Base-by-base conservation (phyloP, 768 basidiomycete genomes). In the Naganishia antarctica region DNA sequence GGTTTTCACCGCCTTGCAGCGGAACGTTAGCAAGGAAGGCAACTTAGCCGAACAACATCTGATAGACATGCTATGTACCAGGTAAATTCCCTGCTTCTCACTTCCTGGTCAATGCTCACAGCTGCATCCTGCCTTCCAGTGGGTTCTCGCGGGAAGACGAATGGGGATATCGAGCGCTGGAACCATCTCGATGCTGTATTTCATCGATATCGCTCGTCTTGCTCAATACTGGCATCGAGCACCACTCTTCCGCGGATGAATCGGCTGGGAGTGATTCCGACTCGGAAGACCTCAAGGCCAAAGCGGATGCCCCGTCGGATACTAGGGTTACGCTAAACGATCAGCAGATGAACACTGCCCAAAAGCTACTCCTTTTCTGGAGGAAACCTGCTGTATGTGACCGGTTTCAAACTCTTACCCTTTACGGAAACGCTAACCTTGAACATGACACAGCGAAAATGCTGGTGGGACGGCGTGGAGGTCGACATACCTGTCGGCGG, bases 11-110 rank as follows among this genome's bases (percentile, higher is more conserved):
- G 96, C 96, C 43, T 81, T 99, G 62, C 94, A 99, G 81, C 83
- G 96, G 71, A 99, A 99, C 78, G 94, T 98, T 68, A 94, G 94
- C 80, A 94, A 94, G 81, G 94, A 97, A 81, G 97, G 97, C 76
- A 98, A 99, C 77, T 83, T 96, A 60, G 96, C 96, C 18, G 96
- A 99, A 79, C 94, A 98, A 79, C 96, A 99, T 80, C 81, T 99
- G 71, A 99, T 99, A 79, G 96, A 98, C 80, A 99, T 99, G 96
- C 82, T 99, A 67, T 98, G 94, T 80, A 96, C 97, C 91, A 96
- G 92, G 94, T 94, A n/a, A n/a, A n/a, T n/a, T n/a, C n/a, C n/a
- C n/a, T n/a, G n/a, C n/a, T n/a, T n/a, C n/a, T n/a, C n/a, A n/a
- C n/a, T n/a, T n/a, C n/a, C n/a, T n/a, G n/a, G n/a, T n/a, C n/a